A percentile compares a stretch with the other conserved stretches of the same genome.
These are phyloP conservation scores for Ascodesmis nigricans DNA, from an alignment of 495 filamentous ascomycete genomes.

Conservation along the genomic window DNA sequence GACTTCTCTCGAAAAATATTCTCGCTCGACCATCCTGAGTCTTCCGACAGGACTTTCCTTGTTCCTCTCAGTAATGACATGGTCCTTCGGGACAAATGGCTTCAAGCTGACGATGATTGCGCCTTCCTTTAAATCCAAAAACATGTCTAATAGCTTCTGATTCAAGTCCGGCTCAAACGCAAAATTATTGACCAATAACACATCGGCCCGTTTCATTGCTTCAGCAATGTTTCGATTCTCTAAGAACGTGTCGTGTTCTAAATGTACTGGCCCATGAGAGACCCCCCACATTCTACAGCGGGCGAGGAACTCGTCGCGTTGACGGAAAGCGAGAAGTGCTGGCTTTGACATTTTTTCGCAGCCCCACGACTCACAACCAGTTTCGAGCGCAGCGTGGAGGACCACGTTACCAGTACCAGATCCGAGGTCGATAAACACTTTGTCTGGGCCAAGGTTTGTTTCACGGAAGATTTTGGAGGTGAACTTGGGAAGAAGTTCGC, in stretches of 20 bases:
- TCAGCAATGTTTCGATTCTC: constrained; percentile 45
- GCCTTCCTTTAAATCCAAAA: constrained; percentile 83
- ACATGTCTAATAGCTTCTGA: constrained; percentile 65
- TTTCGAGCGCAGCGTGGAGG: constrained; percentile 78
- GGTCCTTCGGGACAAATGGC: constrained; percentile 50
- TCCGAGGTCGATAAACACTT: constrained; percentile 82
- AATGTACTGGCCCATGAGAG: constrained; percentile 47
- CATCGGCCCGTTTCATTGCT: constrained; percentile 62
- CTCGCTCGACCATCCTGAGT: constrained; percentile 46
- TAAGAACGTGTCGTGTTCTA: constrained; percentile 71
- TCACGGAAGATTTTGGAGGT: constrained; percentile 51
- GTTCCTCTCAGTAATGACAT: constrained; percentile 46
- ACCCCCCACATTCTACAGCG: constrained; percentile 83
- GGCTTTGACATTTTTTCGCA: constrained; percentile 88
- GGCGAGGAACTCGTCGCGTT: constrained; percentile 64
- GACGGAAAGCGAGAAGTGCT: constrained; percentile 61
- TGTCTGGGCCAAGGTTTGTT: constrained; percentile 49
- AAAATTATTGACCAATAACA: constrained; percentile 92
- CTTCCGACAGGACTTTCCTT: constrained; percentile 51
- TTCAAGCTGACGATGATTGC: constrained; percentile 69
- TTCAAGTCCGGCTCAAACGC: constrained; percentile 76
- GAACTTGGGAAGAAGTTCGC: constrained; percentile 72
- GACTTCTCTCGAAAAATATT: constrained; percentile 63
- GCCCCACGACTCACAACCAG: constrained; percentile 86
- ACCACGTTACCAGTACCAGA: constrained; percentile 92